A percentile compares a stretch with the other conserved stretches of the same genome.
phyloP scores from a whole-genome alignment of 805 yeast genomes.

The Lachancea fermentati region DNA sequence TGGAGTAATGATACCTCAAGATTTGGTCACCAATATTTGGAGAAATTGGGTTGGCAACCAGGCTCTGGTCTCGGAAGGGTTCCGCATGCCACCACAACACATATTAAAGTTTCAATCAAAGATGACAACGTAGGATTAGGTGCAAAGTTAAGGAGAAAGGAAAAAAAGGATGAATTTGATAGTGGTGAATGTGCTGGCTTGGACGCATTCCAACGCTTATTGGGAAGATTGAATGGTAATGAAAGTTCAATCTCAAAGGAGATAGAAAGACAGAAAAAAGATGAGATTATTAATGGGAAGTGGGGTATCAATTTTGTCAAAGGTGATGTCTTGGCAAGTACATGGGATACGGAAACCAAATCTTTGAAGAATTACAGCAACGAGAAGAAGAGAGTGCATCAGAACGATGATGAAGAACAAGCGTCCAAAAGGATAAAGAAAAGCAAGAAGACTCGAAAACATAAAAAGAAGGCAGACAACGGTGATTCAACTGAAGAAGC shows the following conservation, averaged over 20 bases:
- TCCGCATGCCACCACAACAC: slow-evolving; percentile 63
- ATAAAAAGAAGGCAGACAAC: slow-evolving; percentile 24
- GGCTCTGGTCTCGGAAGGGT: slow-evolving; percentile 83
- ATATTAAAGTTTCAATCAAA: slow-evolving; percentile 76
- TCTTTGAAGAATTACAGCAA: slow-evolving; percentile 29
- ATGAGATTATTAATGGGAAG: slow-evolving; percentile 71
- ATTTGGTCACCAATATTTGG: slow-evolving; percentile 83
- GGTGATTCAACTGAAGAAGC: no score
- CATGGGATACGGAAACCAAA: slow-evolving; percentile 65
- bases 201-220: slow-evolving; percentile 85
- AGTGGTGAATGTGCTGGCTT: slow-evolving; percentile 84
- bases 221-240: slow-evolving; percentile 86
- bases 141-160: slow-evolving; percentile 59
- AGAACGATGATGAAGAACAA: slow-evolving; percentile 22
- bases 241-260: slow-evolving; percentile 61
- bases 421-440: slow-evolving; percentile 24
- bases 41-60: slow-evolving; percentile 85
- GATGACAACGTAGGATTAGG: slow-evolving; percentile 86
- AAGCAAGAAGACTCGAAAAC: slow-evolving; percentile 25
- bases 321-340: slow-evolving; percentile 78
- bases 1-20: slow-evolving; percentile 86
- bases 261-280: slow-evolving; percentile 61
- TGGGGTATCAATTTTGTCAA: slow-evolving; percentile 85
- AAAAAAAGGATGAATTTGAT: slow-evolving; percentile 62
- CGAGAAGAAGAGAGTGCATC: slow-evolving; percentile 27